A percentile compares a stretch with the other conserved stretches of the same genome.
These are phyloP conservation scores for Xylariaceae sp. DNA, from an alignment of 2,329 filamentous ascomycete species.

Conservation along the genomic window DNA sequence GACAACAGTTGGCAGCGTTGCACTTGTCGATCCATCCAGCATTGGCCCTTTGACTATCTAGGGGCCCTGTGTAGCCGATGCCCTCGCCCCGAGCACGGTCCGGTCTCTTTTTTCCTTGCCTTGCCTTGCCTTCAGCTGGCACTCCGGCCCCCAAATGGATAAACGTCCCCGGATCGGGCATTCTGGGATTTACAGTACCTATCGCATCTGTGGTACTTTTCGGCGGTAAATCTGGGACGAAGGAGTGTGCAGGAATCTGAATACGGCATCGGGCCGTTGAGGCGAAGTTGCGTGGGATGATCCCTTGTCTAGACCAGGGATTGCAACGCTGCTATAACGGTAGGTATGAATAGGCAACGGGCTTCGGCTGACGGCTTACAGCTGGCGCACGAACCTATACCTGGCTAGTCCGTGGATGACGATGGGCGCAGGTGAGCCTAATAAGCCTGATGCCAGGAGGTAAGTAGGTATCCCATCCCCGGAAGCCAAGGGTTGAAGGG, in stretches of 20 bases:
- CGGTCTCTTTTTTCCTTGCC: constrained; percentile 14
- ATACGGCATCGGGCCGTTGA: constrained; percentile 1
- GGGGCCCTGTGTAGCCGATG: constrained; percentile 14
- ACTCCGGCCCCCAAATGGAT: constrained; percentile 28
- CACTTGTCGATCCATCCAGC: constrained; percentile 19
- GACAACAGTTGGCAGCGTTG: constrained; percentile 9
- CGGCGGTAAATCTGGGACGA: not conserved
- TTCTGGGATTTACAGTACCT: not conserved
- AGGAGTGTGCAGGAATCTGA: not conserved
- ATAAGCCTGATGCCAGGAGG: not conserved
- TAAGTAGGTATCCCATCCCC: too few relatives aligned
- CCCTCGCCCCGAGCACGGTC: constrained; percentile 1
- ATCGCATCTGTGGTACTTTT: not conserved
- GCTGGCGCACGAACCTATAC: not conserved
- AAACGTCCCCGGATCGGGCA: constrained; percentile 7
- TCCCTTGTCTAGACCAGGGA: not conserved
- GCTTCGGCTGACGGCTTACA: not conserved
- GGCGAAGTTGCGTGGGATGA: not conserved
- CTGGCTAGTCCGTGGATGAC: not conserved
- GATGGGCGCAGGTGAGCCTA: not conserved
- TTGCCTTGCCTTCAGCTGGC: constrained; percentile 33
- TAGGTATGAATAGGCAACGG: not conserved
- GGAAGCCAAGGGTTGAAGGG: not conserved
- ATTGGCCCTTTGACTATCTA: constrained; percentile 1
- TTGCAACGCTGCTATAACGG: not conserved